These are phyloP conservation scores for Claviceps pusilla DNA, from an alignment of 2,329 filamentous ascomycete species.

Conservation along the genomic window DNA sequence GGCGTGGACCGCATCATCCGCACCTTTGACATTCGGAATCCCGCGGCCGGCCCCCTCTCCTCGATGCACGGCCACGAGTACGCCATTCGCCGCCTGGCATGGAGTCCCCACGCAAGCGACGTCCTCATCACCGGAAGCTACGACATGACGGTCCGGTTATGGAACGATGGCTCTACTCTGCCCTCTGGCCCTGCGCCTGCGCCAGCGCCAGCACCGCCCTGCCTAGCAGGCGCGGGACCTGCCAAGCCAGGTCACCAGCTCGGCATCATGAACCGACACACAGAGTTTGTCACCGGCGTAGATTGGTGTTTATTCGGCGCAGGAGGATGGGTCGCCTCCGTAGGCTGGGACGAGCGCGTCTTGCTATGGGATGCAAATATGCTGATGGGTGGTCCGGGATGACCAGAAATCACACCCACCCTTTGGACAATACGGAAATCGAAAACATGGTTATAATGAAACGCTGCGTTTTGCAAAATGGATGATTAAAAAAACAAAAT, in stretches of 20 bases:
- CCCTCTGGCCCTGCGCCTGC: conserved; percentile 10
- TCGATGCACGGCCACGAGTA: conserved; percentile 79
- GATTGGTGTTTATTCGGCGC: conserved; percentile 97
- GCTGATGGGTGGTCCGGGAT: conserved; percentile 21
- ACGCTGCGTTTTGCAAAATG: no score
- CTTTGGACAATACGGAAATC: no score
- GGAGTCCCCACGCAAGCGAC: conserved; percentile 88
- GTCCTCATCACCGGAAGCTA: conserved; percentile 81
- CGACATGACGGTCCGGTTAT: conserved; percentile 92
- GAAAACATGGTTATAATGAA: no score
- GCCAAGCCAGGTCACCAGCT: conserved; percentile 51
- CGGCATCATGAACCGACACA: conserved; percentile 81
- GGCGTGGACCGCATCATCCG: conserved; percentile 80
- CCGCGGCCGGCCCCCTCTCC: conserved; percentile 54
- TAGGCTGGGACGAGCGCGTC: conserved; percentile 85
- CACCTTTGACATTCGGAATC: conserved; percentile 77
- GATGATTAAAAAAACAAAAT: no score
- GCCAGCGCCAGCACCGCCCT: no score
- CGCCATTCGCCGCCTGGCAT: conserved; percentile 69
- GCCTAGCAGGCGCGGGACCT: conserved; percentile 9
- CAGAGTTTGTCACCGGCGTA: conserved; percentile 88
- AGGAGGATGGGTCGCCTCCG: conserved; percentile 89
- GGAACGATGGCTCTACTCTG: conserved; percentile 56
- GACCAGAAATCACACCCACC: neutral
- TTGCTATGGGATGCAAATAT: conserved; percentile 77